Percentiles rank a stretch among this genome's conserved stretches.
These are phyloP conservation scores for Trichoderma brevicompactum DNA, from an alignment of 2,329 filamentous ascomycete genomes.

Conservation along the genomic window DNA sequence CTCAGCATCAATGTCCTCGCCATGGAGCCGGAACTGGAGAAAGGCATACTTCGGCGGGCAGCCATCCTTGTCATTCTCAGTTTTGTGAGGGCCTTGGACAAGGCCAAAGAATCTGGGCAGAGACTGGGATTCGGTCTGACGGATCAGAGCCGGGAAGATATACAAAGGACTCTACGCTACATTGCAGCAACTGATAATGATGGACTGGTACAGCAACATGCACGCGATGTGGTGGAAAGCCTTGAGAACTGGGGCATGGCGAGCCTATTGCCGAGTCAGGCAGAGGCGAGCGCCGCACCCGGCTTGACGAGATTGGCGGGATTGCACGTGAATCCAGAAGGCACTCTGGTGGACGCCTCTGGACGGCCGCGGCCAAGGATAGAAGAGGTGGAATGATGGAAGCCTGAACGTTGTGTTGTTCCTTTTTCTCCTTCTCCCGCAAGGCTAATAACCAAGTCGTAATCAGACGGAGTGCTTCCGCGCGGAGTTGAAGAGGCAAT, in stretches of 20 bases:
- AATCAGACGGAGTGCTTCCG: conserved; percentile 10
- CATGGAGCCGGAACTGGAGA: conserved; percentile 63
- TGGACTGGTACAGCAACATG: conserved; percentile 69
- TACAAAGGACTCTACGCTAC: conserved; percentile 66
- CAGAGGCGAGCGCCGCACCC: conserved; percentile 32
- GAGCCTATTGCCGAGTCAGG: conserved; percentile 48
- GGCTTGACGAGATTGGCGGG: conserved; percentile 44
- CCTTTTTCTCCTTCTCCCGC: not conserved
- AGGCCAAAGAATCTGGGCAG: conserved; percentile 51
- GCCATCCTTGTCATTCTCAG: conserved; percentile 67
- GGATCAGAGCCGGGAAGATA: conserved; percentile 61
- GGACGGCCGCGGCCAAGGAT: conserved; percentile 50
- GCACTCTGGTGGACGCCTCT: conserved; percentile 34
- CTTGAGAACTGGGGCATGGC: conserved; percentile 65
- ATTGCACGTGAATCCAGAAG: conserved; percentile 44
- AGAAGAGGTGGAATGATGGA: conserved; percentile 62
- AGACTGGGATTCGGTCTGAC: conserved; percentile 59
- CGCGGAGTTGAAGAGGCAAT: conserved; percentile 2
- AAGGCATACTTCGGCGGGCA: conserved; percentile 67
- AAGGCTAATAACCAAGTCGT: not conserved
- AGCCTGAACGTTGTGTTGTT: not conserved
- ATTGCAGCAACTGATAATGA: conserved; percentile 69
- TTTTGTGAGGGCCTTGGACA: conserved; percentile 64
- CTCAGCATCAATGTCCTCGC: conserved; percentile 65
- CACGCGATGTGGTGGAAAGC: conserved; percentile 67